Conservation (phyloP, 768 basidiomycete genomes). For the Boletales sp. region DNA sequence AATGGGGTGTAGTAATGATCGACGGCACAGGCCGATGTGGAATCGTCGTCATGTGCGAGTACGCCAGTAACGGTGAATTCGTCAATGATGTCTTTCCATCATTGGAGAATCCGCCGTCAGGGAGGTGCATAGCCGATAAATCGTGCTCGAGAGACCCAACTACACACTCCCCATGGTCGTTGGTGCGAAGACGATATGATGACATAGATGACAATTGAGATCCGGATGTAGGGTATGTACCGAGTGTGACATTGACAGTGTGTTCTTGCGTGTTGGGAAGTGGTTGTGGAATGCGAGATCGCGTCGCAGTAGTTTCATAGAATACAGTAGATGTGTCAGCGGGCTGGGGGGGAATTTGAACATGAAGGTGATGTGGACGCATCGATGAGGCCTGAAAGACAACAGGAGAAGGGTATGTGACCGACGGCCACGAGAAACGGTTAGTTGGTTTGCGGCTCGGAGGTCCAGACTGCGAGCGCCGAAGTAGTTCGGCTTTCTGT, state of each 20-base stretch:
- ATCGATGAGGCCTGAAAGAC: slow-evolving; percentile 43
- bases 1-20: slow-evolving; percentile 39
- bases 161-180: slow-evolving; percentile 9
- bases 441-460: slow-evolving; percentile 34
- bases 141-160: slow-evolving; percentile 20
- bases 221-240: slow-evolving; percentile 29
- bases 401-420: slow-evolving; percentile 43
- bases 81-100: slow-evolving; percentile 4
- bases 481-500: slow-evolving; percentile 37
- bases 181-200: slow-evolving; percentile 26
- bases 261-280: slow-evolving; percentile 17
- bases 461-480: slow-evolving; percentile 44
- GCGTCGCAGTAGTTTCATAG: slow-evolving; percentile 55
- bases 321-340: slow-evolving; percentile 58
- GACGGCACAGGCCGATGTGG: slow-evolving; percentile 50
- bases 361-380: slow-evolving; percentile 30
- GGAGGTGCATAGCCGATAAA: slow-evolving; percentile 18
- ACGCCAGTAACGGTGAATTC: slow-evolving; percentile 12
- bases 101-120: slow-evolving; percentile 11
- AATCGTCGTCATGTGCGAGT: slow-evolving; percentile 23
- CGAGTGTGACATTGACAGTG: slow-evolving; percentile 20
- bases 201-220: slow-evolving; percentile 34
- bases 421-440: slow-evolving; percentile 38
- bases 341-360: slow-evolving; percentile 27
- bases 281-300: slow-evolving; percentile 22